Base-by-base conservation (phyloP, 1,284 basidiomycete genomes). In the Puccinia triticina region DNA sequence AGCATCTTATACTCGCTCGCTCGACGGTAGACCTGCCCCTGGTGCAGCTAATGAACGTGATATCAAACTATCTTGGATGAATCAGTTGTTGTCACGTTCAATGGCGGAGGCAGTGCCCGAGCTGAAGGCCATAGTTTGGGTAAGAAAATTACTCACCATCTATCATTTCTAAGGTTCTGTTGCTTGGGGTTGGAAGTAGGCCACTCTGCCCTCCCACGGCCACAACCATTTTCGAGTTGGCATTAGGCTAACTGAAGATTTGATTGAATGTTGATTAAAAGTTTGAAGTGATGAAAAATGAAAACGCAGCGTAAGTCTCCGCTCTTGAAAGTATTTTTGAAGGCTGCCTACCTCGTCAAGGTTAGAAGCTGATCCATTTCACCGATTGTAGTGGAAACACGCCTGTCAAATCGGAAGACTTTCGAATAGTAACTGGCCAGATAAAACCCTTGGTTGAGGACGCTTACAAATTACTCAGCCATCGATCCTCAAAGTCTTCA, bases 271-370 rank as follows among this genome's bases (percentile, higher is more conserved):
- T 26, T 14, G 18, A 66, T 40, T 21, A 29, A 61, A 26, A 80
- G 77, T 80, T 80, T 37, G 77, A 80, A 48, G 77, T 80, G 0
- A 71, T 72, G 48, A 80, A 80, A 37, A 59, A 80, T 32, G 77
- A 80, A 59, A 80, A 80, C 57, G 77, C 67, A 29, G 67, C 66
- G 77, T 80, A 43, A 80, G 77, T 23, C n/a, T 46, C 2, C 11
- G 21, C 14, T n/a, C 18, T n/a, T 32, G 40, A 23, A 1, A 23
- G 26, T 8, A 8, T 40, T 2, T 46, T 12, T 69, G 26, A 59
- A 14, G 5, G 1, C 32, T 32, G 11, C 34, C 11, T 48, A 32
- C 26, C 21, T 29, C 34, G 14, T 21, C 7, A 43, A 50, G 40
- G 40, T 46, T n/a, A 16, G 2, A 48, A 29, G 23, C 14, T 76